Base-by-base conservation (phyloP, 495 filamentous ascomycete genomes). In the Tuber umbilicatum region DNA sequence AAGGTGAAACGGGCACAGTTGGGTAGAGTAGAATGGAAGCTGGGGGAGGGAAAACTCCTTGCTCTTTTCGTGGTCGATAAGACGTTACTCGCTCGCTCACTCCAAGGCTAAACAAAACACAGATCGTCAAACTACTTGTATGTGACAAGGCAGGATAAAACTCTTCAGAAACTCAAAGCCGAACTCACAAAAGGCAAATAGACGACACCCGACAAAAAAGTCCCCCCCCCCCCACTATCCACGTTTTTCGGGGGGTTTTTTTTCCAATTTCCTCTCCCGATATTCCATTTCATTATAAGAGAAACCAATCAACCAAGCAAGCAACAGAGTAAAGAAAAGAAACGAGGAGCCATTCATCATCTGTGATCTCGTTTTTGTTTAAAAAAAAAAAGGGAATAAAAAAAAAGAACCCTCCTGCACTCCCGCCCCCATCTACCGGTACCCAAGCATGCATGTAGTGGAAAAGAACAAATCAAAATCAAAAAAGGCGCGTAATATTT, bases 391-490 rank as follows among this genome's bases (percentile, higher is more conserved):
- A 55, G 6, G 31, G 55, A 68, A 70, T 35, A 21, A 70, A 38
- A 70, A 75, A 71, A 45, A 45, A 39, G 50, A 27, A 55, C 55
- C 55, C 55, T 64, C 31, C 55, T 27, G n/a, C 55, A 64, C 55
- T 64, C 55, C 55, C 47, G 23, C 12, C 55, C 50, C 55, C 55
- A 64, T 64, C 55, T 64, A 64, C 55, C 55, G n/a, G 55, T 64
- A 64, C 55, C 55, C 70, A 71, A 45, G 50, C 42, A 39, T n/a
- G 27, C 68, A 72, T 70, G 78, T 68, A 72, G 60, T 74, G 27
- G 45, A 67, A 76, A 75, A 50, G 67, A 70, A 43, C 39, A 69
- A 55, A 41, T 39, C 9, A 55, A 42, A 69, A 31, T 5, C 3
- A 64, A 64, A 64, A 64, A 64, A 31, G 55, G 55, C 12, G 31